Evolutionary conservation across 2,329 filamentous ascomycete species (phyloP).

Genomic region (Phialophora expanda): DNA sequence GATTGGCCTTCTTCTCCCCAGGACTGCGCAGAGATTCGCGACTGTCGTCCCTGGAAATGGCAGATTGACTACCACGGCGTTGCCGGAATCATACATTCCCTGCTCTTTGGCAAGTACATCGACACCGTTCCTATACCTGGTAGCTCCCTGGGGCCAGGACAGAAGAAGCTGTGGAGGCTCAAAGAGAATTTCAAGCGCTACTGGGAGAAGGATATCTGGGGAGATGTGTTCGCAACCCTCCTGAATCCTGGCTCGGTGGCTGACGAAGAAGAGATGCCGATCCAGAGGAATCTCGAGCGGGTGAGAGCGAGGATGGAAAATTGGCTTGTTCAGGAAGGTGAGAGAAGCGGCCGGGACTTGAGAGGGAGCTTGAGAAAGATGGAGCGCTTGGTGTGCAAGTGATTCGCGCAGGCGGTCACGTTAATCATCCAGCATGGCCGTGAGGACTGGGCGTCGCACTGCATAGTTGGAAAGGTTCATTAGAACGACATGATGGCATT

Average conservation of each 20-base stretch:
- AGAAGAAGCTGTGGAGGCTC: constrained; percentile 74
- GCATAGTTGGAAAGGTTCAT: not conserved
- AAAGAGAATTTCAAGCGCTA: constrained; percentile 88
- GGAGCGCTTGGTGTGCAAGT: constrained; percentile 36
- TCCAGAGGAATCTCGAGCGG: constrained; percentile 51
- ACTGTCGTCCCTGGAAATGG: constrained; percentile 93
- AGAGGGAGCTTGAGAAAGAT: constrained; percentile 35
- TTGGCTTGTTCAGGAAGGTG: constrained; percentile 38
- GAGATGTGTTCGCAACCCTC: constrained; percentile 78
- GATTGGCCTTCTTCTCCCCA: constrained; percentile 90
- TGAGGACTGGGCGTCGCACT: not conserved
- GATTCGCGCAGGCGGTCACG: not conserved
- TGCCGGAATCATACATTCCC: constrained; percentile 82
- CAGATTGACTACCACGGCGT: constrained; percentile 96
- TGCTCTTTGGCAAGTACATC: constrained; percentile 95
- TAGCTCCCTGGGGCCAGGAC: constrained; percentile 31
- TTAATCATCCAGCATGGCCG: not conserved
- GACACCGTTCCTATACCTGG: constrained; percentile 63
- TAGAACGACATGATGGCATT: not conserved
- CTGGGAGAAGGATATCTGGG: constrained; percentile 95
- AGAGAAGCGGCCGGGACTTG: constrained; percentile 38
- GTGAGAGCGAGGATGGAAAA: constrained; percentile 37
- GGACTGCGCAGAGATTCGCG: constrained; percentile 95
- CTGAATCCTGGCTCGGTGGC: constrained; percentile 74
- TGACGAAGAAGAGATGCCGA: constrained; percentile 73